Evolutionary conservation across 1,139 yeast species (phyloP).

Genomic region (Hemisphaericaspora xylofermentans): DNA sequence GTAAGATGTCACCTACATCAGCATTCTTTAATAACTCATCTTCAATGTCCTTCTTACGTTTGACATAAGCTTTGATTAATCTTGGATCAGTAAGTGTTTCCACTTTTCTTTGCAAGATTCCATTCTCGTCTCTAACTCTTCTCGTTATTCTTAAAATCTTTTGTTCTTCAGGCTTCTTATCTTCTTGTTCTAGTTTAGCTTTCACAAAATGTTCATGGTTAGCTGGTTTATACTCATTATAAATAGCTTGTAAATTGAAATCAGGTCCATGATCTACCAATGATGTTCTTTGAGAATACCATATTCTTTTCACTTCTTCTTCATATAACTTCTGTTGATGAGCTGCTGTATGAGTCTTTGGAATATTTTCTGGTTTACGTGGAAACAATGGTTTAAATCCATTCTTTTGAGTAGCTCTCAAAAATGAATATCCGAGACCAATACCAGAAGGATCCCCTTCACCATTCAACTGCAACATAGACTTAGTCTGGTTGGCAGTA

Average conservation of each 20-base stretch:
- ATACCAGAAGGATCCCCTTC: conserved; percentile 95
- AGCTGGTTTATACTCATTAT: conserved; percentile 40
- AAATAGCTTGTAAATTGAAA: conserved; percentile 30
- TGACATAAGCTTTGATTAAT: conserved; percentile 81
- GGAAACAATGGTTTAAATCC: conserved; percentile 73
- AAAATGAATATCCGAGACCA: conserved; percentile 86
- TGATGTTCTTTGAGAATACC: conserved; percentile 82
- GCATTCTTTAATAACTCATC: conserved; percentile 58
- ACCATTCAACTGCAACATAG: conserved; percentile 95
- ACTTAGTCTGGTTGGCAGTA: conserved; percentile 93
- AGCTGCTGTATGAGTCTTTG: conserved; percentile 56
- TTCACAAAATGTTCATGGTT: conserved; percentile 35
- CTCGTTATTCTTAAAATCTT: conserved; percentile 72
- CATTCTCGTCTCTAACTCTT: conserved; percentile 79
- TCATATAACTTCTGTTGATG: conserved; percentile 91
- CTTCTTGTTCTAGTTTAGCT: conserved; percentile 22
- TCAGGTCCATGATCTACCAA: conserved; percentile 45
- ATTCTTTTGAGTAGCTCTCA: conserved; percentile 92
- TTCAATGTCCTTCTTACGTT: conserved; percentile 73
- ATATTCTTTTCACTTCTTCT: conserved; percentile 82
- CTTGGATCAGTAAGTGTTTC: conserved; percentile 82
- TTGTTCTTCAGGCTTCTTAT: conserved; percentile 19
- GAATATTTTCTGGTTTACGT: conserved; percentile 44
- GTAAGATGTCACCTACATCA: conserved; percentile 67
- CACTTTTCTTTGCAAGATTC: conserved; percentile 78